A percentile compares a stretch with the other conserved stretches of the same genome.
These are phyloP conservation scores for Aspergillus arachidicola DNA, from an alignment of 2,329 filamentous ascomycete species.

Conservation along the genomic window DNA sequence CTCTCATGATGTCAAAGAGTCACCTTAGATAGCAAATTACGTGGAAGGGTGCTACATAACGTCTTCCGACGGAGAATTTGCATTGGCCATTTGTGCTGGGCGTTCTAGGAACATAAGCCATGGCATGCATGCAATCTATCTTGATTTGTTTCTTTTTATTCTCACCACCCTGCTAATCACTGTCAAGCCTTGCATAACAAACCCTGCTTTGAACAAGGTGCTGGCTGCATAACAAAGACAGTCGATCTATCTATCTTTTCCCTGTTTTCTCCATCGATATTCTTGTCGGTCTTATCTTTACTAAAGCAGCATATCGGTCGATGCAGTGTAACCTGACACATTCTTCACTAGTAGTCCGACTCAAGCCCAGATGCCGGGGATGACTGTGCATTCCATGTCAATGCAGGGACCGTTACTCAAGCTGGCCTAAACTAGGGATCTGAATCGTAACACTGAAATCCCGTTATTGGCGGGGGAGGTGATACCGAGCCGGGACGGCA, in stretches of 20 bases:
- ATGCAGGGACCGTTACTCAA: conserved; percentile 33
- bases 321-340: conserved; percentile 3
- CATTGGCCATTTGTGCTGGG: background rate
- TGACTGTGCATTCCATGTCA: conserved; percentile 24
- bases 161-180: background rate
- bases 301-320: background rate
- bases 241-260: background rate
- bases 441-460: background rate
- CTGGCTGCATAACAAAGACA: background rate
- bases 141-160: background rate
- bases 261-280: too few relatives aligned
- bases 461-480: conserved; percentile 15
- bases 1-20: conserved; percentile 11
- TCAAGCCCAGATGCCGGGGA: conserved; percentile 24
- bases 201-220: background rate
- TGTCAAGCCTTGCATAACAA: background rate
- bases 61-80: background rate
- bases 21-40: background rate
- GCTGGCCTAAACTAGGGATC: conserved; percentile 7
- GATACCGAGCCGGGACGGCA: conserved; percentile 20
- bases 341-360: conserved; percentile 17
- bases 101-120: background rate
- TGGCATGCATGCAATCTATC: background rate
- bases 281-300: background rate
- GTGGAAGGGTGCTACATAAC: conserved; percentile 12